Base-by-base conservation (phyloP, 1,139 yeast genomes). In the Candida sp. region DNA sequence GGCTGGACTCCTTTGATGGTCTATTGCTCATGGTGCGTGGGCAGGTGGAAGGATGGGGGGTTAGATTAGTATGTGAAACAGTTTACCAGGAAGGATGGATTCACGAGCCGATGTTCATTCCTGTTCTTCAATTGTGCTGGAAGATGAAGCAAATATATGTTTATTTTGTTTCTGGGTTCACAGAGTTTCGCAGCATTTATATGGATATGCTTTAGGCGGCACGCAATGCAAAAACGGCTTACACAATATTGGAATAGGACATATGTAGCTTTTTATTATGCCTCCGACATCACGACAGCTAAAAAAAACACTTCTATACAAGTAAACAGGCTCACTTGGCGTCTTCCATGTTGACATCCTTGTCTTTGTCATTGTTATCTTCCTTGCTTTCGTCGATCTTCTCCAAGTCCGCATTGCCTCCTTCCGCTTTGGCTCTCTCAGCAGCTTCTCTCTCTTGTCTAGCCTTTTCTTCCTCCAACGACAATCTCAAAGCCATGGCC, bases 401-500 rank as follows among this genome's bases (percentile, higher is more conserved):
- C 45, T 65, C 73, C 56, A 73, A 67, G 39, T 65, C 66, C 45
- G 54, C 42, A 54, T 59, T 56, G 5, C 22, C 52, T 31, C 59
- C 56, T 48, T 67, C 65, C 37, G 64, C 58, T 56, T 72, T 77
- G 42, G 74, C 79, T 63, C 63, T 66, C 46, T 71, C 77, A 1
- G 68, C 67, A 2, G 77, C 73, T 68, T 81, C 85, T 60, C 85
- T 74, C 59, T 86, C 93, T 63, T 87, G 94, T 66, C 96, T 80
- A 37, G 88, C 82, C 63, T 84, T 85, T 63, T 89, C 96, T 63
- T 90, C 96, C 63, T 90, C 96, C 56, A 90, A 76, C 3, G 96
- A 88, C 71, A 90, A 81, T 63, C 96, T 80, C 61, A 94, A 82
- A 0, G 98, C 99, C 77, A 94, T 80, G 1, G 98, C 99, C 65